Evolutionary conservation across 129 eudicot species (phyloP).

Genomic region (Artemisia tridentata): DNA sequence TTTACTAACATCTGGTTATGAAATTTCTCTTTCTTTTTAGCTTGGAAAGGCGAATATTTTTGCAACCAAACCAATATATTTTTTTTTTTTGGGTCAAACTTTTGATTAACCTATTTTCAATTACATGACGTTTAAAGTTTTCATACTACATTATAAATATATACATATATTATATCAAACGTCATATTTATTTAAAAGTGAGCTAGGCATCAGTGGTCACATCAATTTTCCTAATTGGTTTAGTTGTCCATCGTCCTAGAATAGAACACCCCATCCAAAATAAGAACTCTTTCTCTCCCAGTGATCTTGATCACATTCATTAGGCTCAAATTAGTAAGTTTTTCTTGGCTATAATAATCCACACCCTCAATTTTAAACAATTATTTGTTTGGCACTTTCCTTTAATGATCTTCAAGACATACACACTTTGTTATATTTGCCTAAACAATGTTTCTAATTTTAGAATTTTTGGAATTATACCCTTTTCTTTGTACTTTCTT

Average conservation of each 20-base stretch:
- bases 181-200: neutral
- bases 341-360: slow-evolving; percentile 13
- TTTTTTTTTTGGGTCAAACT: no score
- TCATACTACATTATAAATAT: neutral
- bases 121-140: neutral
- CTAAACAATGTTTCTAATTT: slow-evolving; percentile 22
- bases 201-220: neutral
- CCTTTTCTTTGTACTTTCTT: slow-evolving; percentile 4
- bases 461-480: slow-evolving; percentile 1
- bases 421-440: slow-evolving; percentile 6
- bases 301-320: slow-evolving; percentile 19
- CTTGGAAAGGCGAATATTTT: no score
- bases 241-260: slow-evolving; percentile 23
- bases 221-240: slow-evolving; percentile 6
- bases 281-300: slow-evolving; percentile 22
- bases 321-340: slow-evolving; percentile 37
- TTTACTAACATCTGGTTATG: no score
- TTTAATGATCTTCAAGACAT: slow-evolving; percentile 13
- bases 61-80: no score
- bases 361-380: slow-evolving; percentile 14
- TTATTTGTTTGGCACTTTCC: slow-evolving; percentile 23
- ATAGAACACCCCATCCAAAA: slow-evolving; percentile 22
- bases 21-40: no score
- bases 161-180: neutral
- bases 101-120: neutral